Conservation (phyloP, 2,329 filamentous ascomycete species). For the Calonectria multiphialidica region DNA sequence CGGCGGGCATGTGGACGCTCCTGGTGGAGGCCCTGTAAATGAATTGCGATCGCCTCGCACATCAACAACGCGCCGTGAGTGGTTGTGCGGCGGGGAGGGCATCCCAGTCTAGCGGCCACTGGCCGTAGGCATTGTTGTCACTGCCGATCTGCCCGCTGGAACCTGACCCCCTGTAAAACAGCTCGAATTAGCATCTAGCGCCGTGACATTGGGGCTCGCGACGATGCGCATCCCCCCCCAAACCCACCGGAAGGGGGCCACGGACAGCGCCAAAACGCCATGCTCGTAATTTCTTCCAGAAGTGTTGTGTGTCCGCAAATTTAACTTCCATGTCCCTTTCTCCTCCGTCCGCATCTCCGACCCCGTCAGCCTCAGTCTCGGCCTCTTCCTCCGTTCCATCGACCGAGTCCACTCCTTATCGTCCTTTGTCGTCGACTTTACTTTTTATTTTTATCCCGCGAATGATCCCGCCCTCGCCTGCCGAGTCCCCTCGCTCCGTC, state of each 20-base stretch:
- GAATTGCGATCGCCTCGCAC: slow-evolving; percentile 1
- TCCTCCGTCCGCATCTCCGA: slow-evolving; percentile 7
- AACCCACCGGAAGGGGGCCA: not conserved
- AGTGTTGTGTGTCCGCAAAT: slow-evolving; percentile 19
- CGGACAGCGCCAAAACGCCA: slow-evolving; percentile 12
- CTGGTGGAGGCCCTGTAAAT: not conserved
- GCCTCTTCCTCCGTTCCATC: slow-evolving; percentile 9
- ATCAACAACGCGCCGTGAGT: not conserved
- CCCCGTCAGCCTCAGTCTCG: not conserved
- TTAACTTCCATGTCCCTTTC: slow-evolving; percentile 21
- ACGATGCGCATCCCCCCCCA: not conserved
- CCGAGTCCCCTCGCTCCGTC: not conserved
- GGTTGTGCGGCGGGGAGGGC: not conserved
- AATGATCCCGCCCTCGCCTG: slow-evolving; percentile 2
- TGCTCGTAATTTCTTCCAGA: slow-evolving; percentile 24
- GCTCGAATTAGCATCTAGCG: slow-evolving; percentile 1
- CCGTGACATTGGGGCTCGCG: not conserved
- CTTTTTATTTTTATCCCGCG: not conserved
- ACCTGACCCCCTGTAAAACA: not conserved
- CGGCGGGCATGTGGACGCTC: not conserved
- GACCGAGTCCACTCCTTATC: not conserved
- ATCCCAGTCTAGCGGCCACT: not conserved
- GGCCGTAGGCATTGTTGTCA: not conserved
- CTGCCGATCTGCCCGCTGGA: slow-evolving; percentile 3
- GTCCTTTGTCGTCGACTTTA: not conserved